Conservation (phyloP, 805 yeast species). For the Wickerhamomyces bisporus region DNA sequence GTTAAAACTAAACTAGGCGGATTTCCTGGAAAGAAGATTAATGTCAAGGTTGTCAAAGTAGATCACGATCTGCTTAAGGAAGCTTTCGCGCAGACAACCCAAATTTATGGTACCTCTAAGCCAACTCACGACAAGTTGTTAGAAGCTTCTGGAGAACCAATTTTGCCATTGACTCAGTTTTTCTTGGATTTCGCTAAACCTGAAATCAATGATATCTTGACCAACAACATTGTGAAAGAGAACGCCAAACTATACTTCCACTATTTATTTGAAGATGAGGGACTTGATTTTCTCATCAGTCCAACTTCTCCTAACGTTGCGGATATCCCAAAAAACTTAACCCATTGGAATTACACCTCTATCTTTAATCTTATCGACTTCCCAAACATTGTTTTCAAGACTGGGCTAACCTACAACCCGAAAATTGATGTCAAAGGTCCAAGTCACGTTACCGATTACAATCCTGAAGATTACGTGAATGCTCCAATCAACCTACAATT, state of each 20-base stretch:
- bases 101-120: slow-evolving; percentile 57
- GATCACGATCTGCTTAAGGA: slow-evolving; percentile 50
- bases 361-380: slow-evolving; percentile 68
- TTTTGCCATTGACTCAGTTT: slow-evolving; percentile 60
- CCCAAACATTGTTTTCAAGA: slow-evolving; percentile 63
- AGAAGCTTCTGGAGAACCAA: slow-evolving; percentile 64
- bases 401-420: slow-evolving; percentile 58
- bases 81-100: slow-evolving; percentile 45
- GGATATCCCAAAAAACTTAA: slow-evolving; percentile 56
- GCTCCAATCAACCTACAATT: slow-evolving; percentile 51
- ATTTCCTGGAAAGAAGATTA: slow-evolving; percentile 32
- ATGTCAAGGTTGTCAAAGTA: slow-evolving; percentile 46
- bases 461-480: slow-evolving; percentile 25
- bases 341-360: slow-evolving; percentile 77
- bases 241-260: slow-evolving; percentile 50
- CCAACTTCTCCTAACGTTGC: slow-evolving; percentile 70
- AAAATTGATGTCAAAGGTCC: slow-evolving; percentile 43
- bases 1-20: slow-evolving; percentile 44
- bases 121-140: slow-evolving; percentile 49
- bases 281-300: slow-evolving; percentile 59
- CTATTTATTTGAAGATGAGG: slow-evolving; percentile 45
- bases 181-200: slow-evolving; percentile 48
- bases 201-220: slow-evolving; percentile 55
- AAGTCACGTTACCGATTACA: slow-evolving; percentile 11
- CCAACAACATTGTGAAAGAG: slow-evolving; percentile 55